Base-by-base conservation (phyloP, 176 grass and related monocot species). In the Eleusine coracana region DNA sequence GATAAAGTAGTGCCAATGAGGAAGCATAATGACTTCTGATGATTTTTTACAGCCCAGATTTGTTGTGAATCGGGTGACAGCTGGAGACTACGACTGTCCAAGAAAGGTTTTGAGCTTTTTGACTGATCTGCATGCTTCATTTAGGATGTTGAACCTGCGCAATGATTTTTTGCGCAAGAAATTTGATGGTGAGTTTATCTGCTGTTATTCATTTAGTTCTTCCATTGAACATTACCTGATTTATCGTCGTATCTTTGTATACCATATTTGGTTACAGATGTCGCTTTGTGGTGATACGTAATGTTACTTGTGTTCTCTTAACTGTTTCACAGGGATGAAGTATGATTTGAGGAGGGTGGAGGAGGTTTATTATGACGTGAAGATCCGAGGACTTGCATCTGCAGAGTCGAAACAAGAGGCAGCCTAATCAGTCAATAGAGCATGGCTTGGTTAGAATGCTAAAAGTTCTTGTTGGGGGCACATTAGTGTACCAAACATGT, bases 141-240 rank as follows among this genome's bases (percentile, higher is more conserved):
- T 98, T 86, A 92, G 92, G 76, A 95, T 98, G 92, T 77, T 98
- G 31, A 98, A 98, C 83, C 87, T 98, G 25, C 91, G 91, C 49
- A 98, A 98, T 49, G 96, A 98, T 79, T 98, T 98, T 69, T 48
- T 98, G 74, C 93, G 93, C 11, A 98, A 98, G 83, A 98, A 98
- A 76, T 98, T 98, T 83, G 96, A 98, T 88, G 88, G 96, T 98
- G 71, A 82, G 87, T 81, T 68, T 40, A 29, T 49, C 51, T 12
- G 66, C 66, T 37, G 12, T 37, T 2, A 12, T 20, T 4, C 59
- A 10, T 44, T 44, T 37, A 17, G 10, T 25, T 38, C 0, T 70
- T 21, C 21, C 17, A 86, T 21, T 64, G 60, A 61, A 76, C 12
- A 60, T 20, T 29, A 38, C 15, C 21, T 59, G 23, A 61, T 59